These are phyloP conservation scores for Lyophyllum semitale DNA, from an alignment of 768 basidiomycete species.

Conservation along the genomic window DNA sequence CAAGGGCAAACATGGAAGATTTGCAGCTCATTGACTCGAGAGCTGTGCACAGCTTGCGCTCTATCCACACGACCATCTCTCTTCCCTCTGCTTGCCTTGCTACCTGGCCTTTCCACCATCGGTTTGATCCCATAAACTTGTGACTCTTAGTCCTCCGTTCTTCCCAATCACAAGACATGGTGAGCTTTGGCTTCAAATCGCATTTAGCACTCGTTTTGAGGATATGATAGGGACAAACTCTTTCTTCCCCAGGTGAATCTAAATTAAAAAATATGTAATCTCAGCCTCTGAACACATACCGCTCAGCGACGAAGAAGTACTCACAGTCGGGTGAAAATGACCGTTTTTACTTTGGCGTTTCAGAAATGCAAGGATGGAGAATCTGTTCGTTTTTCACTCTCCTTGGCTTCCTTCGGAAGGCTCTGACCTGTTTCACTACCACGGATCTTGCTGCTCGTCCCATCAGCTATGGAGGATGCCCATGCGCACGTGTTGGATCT, in stretches of 20 bases:
- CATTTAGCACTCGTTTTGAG: constrained; percentile 12
- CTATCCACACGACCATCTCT: constrained; percentile 39
- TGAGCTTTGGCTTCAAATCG: constrained; percentile 20
- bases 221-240: constrained; percentile 75
- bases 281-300: constrained; percentile 15
- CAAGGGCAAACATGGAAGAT: constrained; percentile 30
- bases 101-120: constrained; percentile 16
- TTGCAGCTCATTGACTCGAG: constrained; percentile 15
- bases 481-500: constrained; percentile 78
- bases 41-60: constrained; percentile 26
- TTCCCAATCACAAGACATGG: constrained; percentile 27
- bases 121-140: constrained; percentile 9
- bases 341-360: constrained; percentile 72
- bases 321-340: constrained; percentile 73
- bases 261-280: constrained; percentile 2
- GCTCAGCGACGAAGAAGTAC: constrained; percentile 78
- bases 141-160: constrained; percentile 9
- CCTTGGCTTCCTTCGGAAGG: neutral
- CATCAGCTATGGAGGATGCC: constrained; percentile 94
- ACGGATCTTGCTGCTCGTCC: constrained; percentile 2
- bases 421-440: neutral
- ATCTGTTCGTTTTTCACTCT: constrained; percentile 69
- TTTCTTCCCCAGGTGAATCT: constrained; percentile 73
- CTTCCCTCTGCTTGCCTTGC: constrained; percentile 16
- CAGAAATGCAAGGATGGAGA: constrained; percentile 99